Percentiles rank a stretch among this genome's conserved stretches.
Evolutionary conservation across 2,329 filamentous ascomycete species (phyloP).

Genomic region (Graphiopsis chlorocephala): DNA sequence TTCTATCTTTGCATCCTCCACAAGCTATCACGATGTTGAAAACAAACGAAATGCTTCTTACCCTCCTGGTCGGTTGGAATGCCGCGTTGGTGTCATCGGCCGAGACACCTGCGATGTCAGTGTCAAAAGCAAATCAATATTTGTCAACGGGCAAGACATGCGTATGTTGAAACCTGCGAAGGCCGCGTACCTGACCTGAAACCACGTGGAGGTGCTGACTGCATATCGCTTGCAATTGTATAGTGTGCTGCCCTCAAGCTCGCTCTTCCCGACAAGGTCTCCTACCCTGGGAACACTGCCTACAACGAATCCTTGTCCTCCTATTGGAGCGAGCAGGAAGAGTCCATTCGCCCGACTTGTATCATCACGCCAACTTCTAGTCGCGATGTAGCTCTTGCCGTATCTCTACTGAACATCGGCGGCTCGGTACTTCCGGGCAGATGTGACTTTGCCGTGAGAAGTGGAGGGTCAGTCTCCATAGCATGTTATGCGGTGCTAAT

Average conservation of each 20-base stretch:
- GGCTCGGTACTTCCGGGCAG: constrained; percentile 15
- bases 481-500: neutral
- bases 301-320: constrained; percentile 23
- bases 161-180: neutral
- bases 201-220: neutral
- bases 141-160: neutral
- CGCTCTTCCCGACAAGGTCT: constrained; percentile 15
- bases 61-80: neutral
- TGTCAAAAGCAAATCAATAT: neutral
- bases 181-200: neutral
- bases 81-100: neutral
- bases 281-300: constrained; percentile 11
- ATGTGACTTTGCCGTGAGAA: constrained; percentile 21
- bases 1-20: neutral
- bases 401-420: constrained; percentile 19
- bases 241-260: constrained; percentile 18
- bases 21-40: neutral
- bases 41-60: neutral
- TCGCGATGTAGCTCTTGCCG: constrained; percentile 21
- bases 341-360: constrained; percentile 20
- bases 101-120: neutral
- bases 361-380: constrained; percentile 21
- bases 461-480: constrained; percentile 19
- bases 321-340: constrained; percentile 26
- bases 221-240: neutral